Evolutionary conservation across 768 basidiomycete genomes (phyloP).

Genomic region (Phaeotremella fagi): DNA sequence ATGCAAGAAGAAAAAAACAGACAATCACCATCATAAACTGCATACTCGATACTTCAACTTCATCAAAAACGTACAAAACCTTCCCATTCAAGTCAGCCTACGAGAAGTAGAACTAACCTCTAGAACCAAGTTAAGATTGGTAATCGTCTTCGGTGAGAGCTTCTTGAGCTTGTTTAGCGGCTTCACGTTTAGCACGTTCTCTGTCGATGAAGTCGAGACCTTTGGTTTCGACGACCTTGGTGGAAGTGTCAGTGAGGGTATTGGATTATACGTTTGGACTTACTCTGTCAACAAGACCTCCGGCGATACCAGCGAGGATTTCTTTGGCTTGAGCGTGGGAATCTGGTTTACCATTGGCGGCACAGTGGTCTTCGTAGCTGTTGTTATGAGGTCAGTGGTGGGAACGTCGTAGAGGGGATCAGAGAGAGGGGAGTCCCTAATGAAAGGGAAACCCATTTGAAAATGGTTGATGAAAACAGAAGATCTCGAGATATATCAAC

Average conservation of each 20-base stretch:
- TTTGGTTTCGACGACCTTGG: background rate
- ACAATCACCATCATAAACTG: too few species aligned
- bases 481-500: background rate
- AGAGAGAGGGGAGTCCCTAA: too few species aligned
- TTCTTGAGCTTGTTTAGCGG: background rate
- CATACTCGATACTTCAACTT: too few species aligned
- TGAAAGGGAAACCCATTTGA: too few species aligned
- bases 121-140: too few species aligned
- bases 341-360: conserved; percentile 35
- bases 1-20: too few species aligned
- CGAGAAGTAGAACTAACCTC: too few species aligned
- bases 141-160: background rate
- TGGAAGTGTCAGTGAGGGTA: background rate
- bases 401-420: background rate
- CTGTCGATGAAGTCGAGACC: background rate
- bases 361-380: conserved; percentile 35
- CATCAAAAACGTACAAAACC: too few species aligned
- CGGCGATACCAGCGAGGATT: conserved; percentile 31
- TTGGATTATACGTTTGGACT: background rate
- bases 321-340: conserved; percentile 28
- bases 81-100: too few species aligned
- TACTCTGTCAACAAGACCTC: background rate
- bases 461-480: background rate
- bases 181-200: background rate
- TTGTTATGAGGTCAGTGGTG: background rate